Evolutionary conservation across 176 grass and related monocot species (phyloP).

Genomic region (Thinopyrum elongatum): DNA sequence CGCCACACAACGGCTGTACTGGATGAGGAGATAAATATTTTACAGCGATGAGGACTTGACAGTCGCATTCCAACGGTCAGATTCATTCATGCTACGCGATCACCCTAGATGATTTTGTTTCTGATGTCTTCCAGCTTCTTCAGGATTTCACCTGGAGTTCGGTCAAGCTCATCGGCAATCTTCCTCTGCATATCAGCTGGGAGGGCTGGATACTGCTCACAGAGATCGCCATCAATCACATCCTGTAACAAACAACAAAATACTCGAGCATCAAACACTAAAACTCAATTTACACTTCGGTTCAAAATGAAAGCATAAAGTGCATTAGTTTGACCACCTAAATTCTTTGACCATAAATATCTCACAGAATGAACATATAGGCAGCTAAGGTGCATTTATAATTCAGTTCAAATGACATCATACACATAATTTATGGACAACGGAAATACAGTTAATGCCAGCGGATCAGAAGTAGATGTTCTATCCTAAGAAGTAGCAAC

Average conservation of each 20-base stretch:
- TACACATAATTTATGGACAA: not conserved
- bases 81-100: not conserved
- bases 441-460: not conserved
- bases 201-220: constrained; percentile 93
- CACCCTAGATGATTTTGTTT: constrained; percentile 85
- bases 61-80: not conserved
- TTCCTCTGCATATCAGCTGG: constrained; percentile 96
- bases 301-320: not conserved
- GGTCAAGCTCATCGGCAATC: constrained; percentile 91
- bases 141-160: constrained; percentile 91
- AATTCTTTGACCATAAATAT: too few relatives aligned
- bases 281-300: constrained; percentile 6
- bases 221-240: constrained; percentile 97
- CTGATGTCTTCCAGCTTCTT: constrained; percentile 99
- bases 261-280: not conserved
- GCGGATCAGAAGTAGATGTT: not conserved
- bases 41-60: constrained; percentile 12
- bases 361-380: not conserved
- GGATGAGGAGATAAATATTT: constrained; percentile 6
- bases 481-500: not conserved
- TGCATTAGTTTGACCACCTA: not conserved
- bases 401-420: not conserved
- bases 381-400: constrained; percentile 9
- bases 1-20: not conserved
- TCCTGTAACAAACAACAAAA: constrained; percentile 55